Evolutionary conservation across 768 basidiomycete species (phyloP).

Genomic region (Lactifluus subvellereus): DNA sequence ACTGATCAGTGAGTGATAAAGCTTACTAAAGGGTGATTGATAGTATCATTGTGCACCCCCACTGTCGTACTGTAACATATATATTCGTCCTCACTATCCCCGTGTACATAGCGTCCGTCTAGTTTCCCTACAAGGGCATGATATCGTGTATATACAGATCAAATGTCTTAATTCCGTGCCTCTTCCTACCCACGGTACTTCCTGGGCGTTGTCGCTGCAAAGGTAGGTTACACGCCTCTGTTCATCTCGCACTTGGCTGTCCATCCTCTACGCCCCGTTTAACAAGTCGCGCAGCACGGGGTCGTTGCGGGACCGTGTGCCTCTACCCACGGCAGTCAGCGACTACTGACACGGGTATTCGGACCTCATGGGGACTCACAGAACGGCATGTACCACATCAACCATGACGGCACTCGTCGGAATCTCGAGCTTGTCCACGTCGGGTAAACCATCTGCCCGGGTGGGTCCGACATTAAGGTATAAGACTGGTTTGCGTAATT

Average conservation of each 20-base stretch:
- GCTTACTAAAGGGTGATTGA: no score
- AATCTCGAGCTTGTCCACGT: conserved; percentile 76
- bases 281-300: conserved; percentile 47
- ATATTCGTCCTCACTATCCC: conserved; percentile 3
- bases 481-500: conserved; percentile 69
- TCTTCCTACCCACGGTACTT: background rate
- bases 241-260: background rate
- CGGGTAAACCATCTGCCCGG: conserved; percentile 65
- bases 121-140: background rate
- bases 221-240: background rate
- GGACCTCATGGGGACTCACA: conserved; percentile 42
- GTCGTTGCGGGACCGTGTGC: conserved; percentile 39
- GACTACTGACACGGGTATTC: background rate
- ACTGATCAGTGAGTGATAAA: no score
- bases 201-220: background rate
- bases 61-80: conserved; percentile 13
- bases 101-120: background rate
- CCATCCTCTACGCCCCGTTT: conserved; percentile 44
- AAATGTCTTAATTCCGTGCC: conserved; percentile 4
- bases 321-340: conserved; percentile 35
- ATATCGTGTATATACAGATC: conserved; percentile 12
- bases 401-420: conserved; percentile 66
- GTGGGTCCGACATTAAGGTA: conserved; percentile 86
- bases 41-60: conserved; percentile 9
- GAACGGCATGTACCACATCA: conserved; percentile 51